phyloP scores from a whole-genome alignment of 805 yeast species.

The Naumovozyma baii region DNA sequence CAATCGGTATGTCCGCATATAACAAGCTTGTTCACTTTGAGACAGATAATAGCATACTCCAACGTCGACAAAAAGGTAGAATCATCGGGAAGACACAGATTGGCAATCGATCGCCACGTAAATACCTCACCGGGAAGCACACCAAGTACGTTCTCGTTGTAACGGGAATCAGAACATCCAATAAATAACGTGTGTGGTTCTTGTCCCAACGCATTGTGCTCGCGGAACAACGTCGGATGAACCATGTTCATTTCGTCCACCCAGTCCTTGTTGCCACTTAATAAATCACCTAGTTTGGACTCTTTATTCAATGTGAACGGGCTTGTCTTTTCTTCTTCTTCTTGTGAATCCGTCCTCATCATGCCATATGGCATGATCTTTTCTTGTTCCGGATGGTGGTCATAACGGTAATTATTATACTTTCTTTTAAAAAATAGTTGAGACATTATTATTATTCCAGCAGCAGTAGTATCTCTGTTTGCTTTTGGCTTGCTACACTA shows the following conservation, averaged over 20 bases:
- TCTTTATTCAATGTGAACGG: conserved; percentile 19
- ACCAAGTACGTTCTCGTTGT: conserved; percentile 65
- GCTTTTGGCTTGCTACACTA: no score
- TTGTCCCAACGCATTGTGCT: conserved; percentile 66
- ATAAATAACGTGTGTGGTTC: conserved; percentile 90
- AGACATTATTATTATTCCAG: no score
- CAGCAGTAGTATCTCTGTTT: no score
- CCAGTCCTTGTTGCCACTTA: conserved; percentile 37
- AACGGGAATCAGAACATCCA: conserved; percentile 89
- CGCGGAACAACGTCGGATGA: conserved; percentile 50
- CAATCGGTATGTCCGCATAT: conserved; percentile 94
- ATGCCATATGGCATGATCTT: no score
- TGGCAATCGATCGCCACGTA: conserved; percentile 82
- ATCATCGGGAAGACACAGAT: conserved; percentile 59
- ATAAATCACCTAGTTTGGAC: conserved; percentile 31
- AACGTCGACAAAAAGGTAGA: conserved; percentile 65
- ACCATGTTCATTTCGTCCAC: conserved; percentile 35
- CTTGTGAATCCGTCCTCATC: not conserved
- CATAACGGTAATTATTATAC: no score
- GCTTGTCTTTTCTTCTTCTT: not conserved
- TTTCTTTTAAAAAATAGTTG: no score
- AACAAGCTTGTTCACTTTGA: conserved; percentile 70
- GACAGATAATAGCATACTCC: conserved; percentile 78
- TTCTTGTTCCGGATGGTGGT: no score
- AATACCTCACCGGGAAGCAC: conserved; percentile 89